Evolutionary conservation across 768 basidiomycete species (phyloP).

Genomic region (Cyclocybe aegerita): DNA sequence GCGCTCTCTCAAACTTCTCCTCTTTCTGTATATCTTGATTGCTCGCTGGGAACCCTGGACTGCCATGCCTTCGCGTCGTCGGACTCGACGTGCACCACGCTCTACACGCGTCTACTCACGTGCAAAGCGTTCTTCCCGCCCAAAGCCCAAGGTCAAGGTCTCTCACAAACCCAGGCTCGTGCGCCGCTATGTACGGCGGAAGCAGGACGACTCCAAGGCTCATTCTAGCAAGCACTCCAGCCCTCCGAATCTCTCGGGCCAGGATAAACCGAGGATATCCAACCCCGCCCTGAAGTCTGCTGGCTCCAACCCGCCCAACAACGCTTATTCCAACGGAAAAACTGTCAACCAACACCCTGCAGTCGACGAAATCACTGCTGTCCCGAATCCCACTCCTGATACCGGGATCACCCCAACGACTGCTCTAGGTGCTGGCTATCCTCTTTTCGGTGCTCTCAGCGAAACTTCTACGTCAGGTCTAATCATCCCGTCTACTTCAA

Average conservation of each 20-base stretch:
- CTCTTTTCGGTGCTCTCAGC: conserved; percentile 25
- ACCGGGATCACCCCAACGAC: conserved; percentile 23
- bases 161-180: conserved; percentile 20
- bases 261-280: conserved; percentile 6
- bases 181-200: conserved; percentile 14
- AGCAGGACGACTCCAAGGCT: conserved; percentile 1
- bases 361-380: conserved; percentile 32
- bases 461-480: conserved; percentile 14
- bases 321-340: conserved; percentile 7
- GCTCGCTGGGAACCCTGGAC: too few relatives aligned
- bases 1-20: not conserved
- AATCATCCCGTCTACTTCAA: conserved; percentile 7
- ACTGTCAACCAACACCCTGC: conserved; percentile 21
- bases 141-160: conserved; percentile 5
- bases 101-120: conserved; percentile 3
- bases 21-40: not conserved
- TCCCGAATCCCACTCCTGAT: conserved; percentile 53
- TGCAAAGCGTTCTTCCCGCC: conserved; percentile 5
- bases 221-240: conserved; percentile 1
- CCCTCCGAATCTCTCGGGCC: not conserved
- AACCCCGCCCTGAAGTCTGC: conserved; percentile 8
- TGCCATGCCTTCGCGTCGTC: conserved; percentile 13
- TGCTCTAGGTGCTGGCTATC: conserved; percentile 27
- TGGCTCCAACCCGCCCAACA: conserved; percentile 8
- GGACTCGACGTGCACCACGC: conserved; percentile 15